Evolutionary conservation across 176 grass and related monocot genomes (phyloP), one percentile per base, ranked within the genome.

Genomic region (Raddia distichophylla): DNA sequence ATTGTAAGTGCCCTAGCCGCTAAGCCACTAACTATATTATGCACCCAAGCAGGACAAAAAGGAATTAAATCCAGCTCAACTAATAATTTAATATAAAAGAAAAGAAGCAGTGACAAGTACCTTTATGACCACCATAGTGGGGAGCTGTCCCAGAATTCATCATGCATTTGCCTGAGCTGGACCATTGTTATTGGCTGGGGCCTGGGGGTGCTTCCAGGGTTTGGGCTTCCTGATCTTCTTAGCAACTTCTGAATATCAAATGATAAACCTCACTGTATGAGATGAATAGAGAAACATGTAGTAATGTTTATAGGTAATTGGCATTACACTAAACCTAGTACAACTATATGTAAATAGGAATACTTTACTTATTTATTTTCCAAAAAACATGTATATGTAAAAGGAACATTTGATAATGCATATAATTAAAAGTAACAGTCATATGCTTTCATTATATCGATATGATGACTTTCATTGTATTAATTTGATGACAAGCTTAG

Each of bases 91-190:
- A 32, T 54, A 76, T 7, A 46, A 69, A 53, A 2, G 7, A 69
- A 61, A 67, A 67, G 5, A 27, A 79, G 10, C n/a, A n/a, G 49
- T 18, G 15, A 71, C 33, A 58, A 83, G 3, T 69, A 94, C 92
- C 92, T 84, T 91, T 94, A 68, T 48, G 86, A 48, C 92, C 92
- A 94, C 92, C 92, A 82, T 91, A 94, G 56, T 91, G 89, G 71
- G 86, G 89, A 84, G 92, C 50, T 44, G 73, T 94, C 92, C 92
- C 89, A 94, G 82, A 90, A 90, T 60, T 90, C 88, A 15, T 90
- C 83, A 18, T 78, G 83, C 88, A 90, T 82, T 78, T 86, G 86
- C 64, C 4, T 91, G 61, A 94, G 92, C 43, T 94, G 89, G 37
- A 50, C 58, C 40, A 75, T 42, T 64, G 92, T 94, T 87, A 94